phyloP scores from a whole-genome alignment of 2,329 filamentous ascomycete species.

The Talaromyces sp. region DNA sequence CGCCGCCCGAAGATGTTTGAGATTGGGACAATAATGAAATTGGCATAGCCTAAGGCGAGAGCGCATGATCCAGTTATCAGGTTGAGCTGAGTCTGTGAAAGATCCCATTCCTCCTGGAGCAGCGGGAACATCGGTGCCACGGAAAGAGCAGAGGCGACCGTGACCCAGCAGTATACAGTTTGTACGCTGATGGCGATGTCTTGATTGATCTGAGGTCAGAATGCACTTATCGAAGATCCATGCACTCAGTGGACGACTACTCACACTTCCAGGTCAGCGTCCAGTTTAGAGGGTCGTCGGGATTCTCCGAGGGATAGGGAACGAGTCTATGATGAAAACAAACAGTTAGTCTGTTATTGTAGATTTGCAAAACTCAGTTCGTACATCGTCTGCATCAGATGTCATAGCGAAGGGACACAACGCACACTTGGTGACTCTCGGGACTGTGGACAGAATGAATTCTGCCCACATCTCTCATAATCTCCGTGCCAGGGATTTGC shows the following conservation, averaged over 20 bases:
- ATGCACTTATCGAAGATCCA: not conserved
- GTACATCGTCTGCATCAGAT: not conserved
- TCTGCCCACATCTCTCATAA: not conserved
- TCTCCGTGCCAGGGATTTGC: not conserved
- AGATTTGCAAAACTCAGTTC: not conserved
- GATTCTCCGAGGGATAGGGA: not conserved
- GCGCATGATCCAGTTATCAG: not conserved
- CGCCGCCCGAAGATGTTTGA: not conserved
- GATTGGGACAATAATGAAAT: not conserved
- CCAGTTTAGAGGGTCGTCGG: not conserved
- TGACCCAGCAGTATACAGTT: constrained; percentile 36
- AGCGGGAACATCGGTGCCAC: constrained; percentile 45
- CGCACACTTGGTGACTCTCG: not conserved
- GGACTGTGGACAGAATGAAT: not conserved
- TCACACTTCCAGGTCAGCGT: not conserved
- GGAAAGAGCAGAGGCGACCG: constrained; percentile 42
- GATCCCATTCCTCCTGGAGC: constrained; percentile 39
- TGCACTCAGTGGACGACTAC: not conserved
- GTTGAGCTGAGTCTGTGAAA: constrained; percentile 36
- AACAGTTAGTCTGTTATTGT: not conserved
- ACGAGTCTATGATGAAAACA: not conserved
- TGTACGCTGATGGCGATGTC: constrained; percentile 17
- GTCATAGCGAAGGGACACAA: not conserved
- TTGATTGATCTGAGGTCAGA: not conserved
- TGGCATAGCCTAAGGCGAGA: not conserved